Conservation (phyloP, 106 monocot genomes). For the Xerophyta viscosa region DNA sequence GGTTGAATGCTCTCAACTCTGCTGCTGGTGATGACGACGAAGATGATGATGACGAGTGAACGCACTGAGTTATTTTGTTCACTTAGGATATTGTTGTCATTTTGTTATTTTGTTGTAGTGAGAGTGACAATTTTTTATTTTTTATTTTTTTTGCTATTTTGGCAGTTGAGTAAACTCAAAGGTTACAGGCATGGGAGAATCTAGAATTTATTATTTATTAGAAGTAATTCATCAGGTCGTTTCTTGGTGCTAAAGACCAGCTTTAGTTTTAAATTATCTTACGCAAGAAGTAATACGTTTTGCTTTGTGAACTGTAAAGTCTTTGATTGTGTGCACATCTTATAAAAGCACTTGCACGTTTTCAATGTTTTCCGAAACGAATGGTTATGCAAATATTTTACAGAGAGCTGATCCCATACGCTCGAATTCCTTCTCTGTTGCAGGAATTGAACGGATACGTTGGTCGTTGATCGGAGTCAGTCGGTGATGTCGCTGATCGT, state of each 20-base stretch:
- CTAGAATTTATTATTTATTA: neutral
- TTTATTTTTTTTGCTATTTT: neutral
- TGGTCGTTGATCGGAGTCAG: too few relatives aligned
- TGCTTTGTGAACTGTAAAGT: too few relatives aligned
- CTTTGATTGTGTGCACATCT: too few relatives aligned
- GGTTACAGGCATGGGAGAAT: too few relatives aligned
- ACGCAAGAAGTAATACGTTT: neutral
- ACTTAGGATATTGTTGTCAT: neutral
- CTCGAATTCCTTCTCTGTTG: too few relatives aligned
- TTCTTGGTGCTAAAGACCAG: neutral
- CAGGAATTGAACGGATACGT: too few relatives aligned
- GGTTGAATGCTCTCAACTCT: slow-evolving; percentile 64
- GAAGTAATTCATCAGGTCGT: neutral
- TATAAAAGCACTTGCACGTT: too few relatives aligned
- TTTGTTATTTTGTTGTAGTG: neutral
- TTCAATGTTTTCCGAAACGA: too few relatives aligned
- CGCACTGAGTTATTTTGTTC: neutral
- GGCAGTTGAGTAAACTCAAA: neutral
- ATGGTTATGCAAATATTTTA: too few relatives aligned
- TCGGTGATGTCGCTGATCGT: too few relatives aligned
- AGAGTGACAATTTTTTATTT: neutral
- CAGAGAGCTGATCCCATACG: too few relatives aligned
- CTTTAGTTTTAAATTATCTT: too few relatives aligned
- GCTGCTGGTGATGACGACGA: slow-evolving; percentile 38
- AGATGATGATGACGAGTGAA: slow-evolving; percentile 34